Conservation (phyloP, 768 basidiomycete genomes). For the Agrocybe chaxingu region DNA sequence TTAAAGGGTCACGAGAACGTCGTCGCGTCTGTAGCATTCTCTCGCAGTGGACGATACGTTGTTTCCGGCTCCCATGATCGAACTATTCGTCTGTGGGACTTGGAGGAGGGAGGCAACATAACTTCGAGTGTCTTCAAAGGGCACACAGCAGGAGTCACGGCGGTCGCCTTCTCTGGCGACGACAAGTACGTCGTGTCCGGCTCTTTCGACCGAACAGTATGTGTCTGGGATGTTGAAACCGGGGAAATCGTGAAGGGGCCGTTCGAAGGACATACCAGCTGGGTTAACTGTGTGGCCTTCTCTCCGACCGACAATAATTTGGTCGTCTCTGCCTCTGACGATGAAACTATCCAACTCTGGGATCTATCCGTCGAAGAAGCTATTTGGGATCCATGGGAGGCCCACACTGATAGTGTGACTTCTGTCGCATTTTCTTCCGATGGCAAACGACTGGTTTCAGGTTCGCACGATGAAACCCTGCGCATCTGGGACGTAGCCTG, state of each 20-base stretch:
- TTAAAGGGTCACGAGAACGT: no score
- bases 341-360: background rate
- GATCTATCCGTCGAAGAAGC: background rate
- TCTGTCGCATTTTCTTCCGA: background rate
- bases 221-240: conserved; percentile 19
- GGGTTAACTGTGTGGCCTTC: background rate
- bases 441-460: background rate
- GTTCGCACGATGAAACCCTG: background rate
- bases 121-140: conserved; percentile 1
- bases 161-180: conserved; percentile 16
- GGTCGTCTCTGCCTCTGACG: background rate
- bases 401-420: background rate
- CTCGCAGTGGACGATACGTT: no score
- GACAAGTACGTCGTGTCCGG: conserved; percentile 25
- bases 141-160: conserved; percentile 5
- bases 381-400: background rate
- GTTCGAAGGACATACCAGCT: background rate
- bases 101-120: no score
- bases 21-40: no score
- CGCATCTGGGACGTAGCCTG: background rate
- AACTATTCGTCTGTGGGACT: no score
- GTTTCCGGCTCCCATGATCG: no score
- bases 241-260: background rate
- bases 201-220: conserved; percentile 21
- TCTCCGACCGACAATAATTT: background rate